Evolutionary conservation across 495 filamentous ascomycete species (phyloP), one percentile per base, ranked within the genome.

Genomic region (Pseudoneurospora amorphoporcata): DNA sequence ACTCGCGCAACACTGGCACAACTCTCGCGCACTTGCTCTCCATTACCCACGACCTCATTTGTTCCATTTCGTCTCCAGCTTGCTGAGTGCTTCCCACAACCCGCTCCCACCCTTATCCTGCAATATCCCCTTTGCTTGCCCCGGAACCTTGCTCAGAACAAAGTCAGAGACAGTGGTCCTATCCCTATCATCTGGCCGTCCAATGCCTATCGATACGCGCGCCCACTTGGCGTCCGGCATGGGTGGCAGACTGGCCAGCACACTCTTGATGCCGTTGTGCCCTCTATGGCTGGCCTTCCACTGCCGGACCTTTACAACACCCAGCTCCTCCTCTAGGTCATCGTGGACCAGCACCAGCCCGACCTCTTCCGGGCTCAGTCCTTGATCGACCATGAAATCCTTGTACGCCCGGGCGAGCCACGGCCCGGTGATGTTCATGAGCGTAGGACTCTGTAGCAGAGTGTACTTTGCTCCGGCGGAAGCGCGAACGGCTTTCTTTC

Each of bases 241-340:
- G 5, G 77, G 76, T 19, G 78, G 77, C 69, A 93, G 70, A 70
- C 78, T 83, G 41, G 82, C 82, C 69, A 88, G 82, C 17, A 89
- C 83, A 77, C 89, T 92, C 79, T 91, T 92, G 47, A 97, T 73
- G 6, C 94, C 94, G 73, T 94, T 94, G 79, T 97, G 94, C 0
- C 94, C 94, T 17, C 87, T 84, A 42, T 88, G 79, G 81, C 91
- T 93, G 84, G 80, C 78, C 80, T 90, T 68, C 87, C 88, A 83
- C 58, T 75, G 68, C 78, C 84, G 75, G 80, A 88, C 45, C 47
- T 84, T 90, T 6, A 96, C 83, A 43, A 85, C 87, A 1, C 93
- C 92, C 12, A 92, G 75, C 35, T 84, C 81, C 61, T 85, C 84
- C 77, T 97, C 93, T 9, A 97, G 81, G 77, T 97, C 94, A 76